Conservation (phyloP, 2,329 filamentous ascomycete species). For the Alternaria sp. region DNA sequence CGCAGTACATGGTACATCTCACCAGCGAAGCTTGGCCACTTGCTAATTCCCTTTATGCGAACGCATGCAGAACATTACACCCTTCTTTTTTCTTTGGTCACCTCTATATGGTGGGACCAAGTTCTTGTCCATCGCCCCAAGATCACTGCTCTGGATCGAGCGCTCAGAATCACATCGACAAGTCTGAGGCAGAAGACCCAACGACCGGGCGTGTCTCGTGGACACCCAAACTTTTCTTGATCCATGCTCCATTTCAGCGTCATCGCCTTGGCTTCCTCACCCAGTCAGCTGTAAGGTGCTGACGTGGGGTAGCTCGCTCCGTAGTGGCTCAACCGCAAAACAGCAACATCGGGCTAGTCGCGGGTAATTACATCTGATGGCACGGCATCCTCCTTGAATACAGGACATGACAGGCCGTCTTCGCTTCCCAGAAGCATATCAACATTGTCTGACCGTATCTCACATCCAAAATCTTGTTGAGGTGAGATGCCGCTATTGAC, state of each 20-base stretch:
- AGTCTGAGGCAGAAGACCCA: background rate
- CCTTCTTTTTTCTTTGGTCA: background rate
- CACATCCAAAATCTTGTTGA: conserved; percentile 4
- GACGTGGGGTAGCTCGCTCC: conserved; percentile 10
- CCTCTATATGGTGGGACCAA: background rate
- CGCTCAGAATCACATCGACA: background rate
- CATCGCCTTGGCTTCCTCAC: conserved; percentile 3
- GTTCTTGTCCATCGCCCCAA: background rate
- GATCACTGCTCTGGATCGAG: conserved; percentile 9
- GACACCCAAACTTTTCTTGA: conserved; percentile 10
- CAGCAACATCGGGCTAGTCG: conserved; percentile 16
- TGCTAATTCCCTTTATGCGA: background rate
- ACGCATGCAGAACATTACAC: background rate
- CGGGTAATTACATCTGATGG: conserved; percentile 9
- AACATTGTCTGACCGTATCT: background rate
- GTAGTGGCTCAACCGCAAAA: conserved; percentile 9
- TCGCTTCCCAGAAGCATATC: background rate
- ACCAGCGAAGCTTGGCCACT: background rate
- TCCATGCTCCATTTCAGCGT: conserved; percentile 14
- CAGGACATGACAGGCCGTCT: background rate
- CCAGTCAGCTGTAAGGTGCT: conserved; percentile 11
- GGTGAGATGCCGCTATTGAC: conserved; percentile 1
- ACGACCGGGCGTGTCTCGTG: conserved; percentile 9
- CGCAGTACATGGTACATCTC: background rate
- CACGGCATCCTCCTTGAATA: background rate